Evolutionary conservation across 2,329 filamentous ascomycete genomes (phyloP).

Genomic region (Penicillium sp.): DNA sequence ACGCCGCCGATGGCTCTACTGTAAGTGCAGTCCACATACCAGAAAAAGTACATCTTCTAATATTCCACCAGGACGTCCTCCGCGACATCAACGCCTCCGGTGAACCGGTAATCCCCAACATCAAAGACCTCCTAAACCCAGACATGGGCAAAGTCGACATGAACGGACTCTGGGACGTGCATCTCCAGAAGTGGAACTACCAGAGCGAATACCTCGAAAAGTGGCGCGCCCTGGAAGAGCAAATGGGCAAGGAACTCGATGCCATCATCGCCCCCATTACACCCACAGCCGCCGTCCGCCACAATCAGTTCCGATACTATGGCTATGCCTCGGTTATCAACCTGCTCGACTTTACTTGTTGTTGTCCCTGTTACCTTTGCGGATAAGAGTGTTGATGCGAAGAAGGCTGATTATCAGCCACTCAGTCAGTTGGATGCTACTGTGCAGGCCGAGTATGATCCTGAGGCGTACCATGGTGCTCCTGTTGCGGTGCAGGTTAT

Average conservation of each 20-base stretch:
- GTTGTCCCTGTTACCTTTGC: constrained; percentile 45
- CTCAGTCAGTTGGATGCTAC: constrained; percentile 39
- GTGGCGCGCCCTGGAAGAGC: constrained; percentile 21
- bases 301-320: constrained; percentile 38
- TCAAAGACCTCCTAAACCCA: constrained; percentile 25
- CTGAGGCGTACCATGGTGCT: constrained; percentile 42
- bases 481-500: constrained; percentile 45
- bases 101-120: constrained; percentile 38
- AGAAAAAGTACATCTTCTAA: neutral
- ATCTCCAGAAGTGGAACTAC: constrained; percentile 27
- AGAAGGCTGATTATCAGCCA: neutral
- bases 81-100: constrained; percentile 27
- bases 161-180: constrained; percentile 12
- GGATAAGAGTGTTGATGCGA: constrained; percentile 36
- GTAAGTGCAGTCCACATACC: constrained; percentile 13
- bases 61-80: constrained; percentile 24
- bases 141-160: constrained; percentile 5
- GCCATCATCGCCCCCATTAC: constrained; percentile 41
- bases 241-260: constrained; percentile 26
- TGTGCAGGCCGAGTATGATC: constrained; percentile 45
- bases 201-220: constrained; percentile 33
- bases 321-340: constrained; percentile 38
- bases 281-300: constrained; percentile 36
- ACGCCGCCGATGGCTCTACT: constrained; percentile 28
- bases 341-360: constrained; percentile 39